Conservation (phyloP, 208 protist species). For the Novymonas esmeraldas region DNA sequence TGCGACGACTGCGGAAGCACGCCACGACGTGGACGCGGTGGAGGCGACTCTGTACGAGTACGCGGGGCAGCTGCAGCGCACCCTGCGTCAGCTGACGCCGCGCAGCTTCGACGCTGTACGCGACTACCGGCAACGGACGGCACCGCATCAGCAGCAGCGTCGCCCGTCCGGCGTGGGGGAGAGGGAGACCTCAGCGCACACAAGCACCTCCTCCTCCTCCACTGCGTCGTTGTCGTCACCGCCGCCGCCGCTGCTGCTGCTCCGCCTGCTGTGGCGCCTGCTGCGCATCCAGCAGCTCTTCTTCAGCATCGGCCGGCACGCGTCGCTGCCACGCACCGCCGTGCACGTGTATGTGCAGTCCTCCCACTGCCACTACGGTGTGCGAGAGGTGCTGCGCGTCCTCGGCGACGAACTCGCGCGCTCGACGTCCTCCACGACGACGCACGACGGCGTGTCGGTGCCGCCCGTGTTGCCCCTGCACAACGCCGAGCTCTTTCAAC, state of each 20-base stretch:
- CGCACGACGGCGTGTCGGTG: background rate
- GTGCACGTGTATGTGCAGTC: conserved; percentile 23
- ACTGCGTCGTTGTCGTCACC: background rate
- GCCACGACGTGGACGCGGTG: conserved; percentile 17
- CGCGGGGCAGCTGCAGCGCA: conserved; percentile 37
- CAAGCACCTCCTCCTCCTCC: too few relatives aligned
- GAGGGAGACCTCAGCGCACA: too few relatives aligned
- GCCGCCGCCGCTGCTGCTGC: conserved; percentile 6
- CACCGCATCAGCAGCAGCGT: background rate
- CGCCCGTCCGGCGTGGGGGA: too few relatives aligned
- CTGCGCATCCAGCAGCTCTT: conserved; percentile 26
- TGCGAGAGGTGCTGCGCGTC: conserved; percentile 22
- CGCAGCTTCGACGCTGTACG: conserved; percentile 28
- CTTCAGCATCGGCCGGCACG: conserved; percentile 17
- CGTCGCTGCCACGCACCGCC: conserved; percentile 16
- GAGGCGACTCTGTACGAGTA: conserved; percentile 36
- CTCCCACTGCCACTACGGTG: conserved; percentile 22
- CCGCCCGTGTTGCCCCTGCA: background rate
- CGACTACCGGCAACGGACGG: conserved; percentile 12
- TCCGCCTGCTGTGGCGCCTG: conserved; percentile 25
- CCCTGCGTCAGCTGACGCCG: conserved; percentile 32
- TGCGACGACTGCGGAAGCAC: too few relatives aligned
- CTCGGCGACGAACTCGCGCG: conserved; percentile 19
- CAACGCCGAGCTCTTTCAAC: conserved; percentile 14
- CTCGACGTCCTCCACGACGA: background rate